Percentiles rank a stretch among this genome's conserved stretches.
These are phyloP conservation scores for Komagataella pastoris DNA, from an alignment of 805 yeast species.

Conservation along the genomic window DNA sequence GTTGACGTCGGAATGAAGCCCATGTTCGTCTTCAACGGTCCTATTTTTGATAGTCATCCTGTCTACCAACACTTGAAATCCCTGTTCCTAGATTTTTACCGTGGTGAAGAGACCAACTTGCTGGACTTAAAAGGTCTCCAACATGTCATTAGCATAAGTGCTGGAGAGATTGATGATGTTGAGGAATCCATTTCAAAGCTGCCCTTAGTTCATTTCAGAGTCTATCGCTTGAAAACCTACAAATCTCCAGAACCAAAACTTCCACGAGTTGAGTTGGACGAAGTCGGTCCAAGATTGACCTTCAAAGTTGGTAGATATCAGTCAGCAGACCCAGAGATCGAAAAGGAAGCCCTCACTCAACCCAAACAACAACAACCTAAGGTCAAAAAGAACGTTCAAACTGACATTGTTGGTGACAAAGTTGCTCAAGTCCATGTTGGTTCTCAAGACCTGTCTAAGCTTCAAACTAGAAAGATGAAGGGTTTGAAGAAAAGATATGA, in stretches of 20 bases:
- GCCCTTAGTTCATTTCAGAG: slow-evolving; percentile 83
- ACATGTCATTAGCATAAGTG: slow-evolving; percentile 72
- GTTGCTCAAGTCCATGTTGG: slow-evolving; percentile 94
- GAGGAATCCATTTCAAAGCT: slow-evolving; percentile 40
- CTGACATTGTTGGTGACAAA: slow-evolving; percentile 90
- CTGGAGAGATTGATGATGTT: slow-evolving; percentile 67
- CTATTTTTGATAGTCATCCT: slow-evolving; percentile 83
- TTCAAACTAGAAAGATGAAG: slow-evolving; percentile 98
- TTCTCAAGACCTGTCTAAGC: slow-evolving; percentile 76
- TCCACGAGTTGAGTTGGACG: slow-evolving; percentile 90
- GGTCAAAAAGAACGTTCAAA: slow-evolving; percentile 78
- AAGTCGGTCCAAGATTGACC: slow-evolving; percentile 91
- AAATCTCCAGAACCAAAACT: slow-evolving; percentile 69
- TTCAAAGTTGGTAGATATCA: slow-evolving; percentile 83
- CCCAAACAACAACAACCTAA: slow-evolving; percentile 75
- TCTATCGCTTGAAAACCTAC: slow-evolving; percentile 71
- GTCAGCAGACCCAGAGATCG: slow-evolving; percentile 73
- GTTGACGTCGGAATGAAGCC: slow-evolving; percentile 88
- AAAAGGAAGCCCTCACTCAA: slow-evolving; percentile 73
- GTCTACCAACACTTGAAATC: slow-evolving; percentile 78
- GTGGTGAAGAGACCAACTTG: slow-evolving; percentile 68
- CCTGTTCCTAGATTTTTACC: slow-evolving; percentile 78
- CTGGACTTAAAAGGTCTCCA: slow-evolving; percentile 95
- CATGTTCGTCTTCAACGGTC: slow-evolving; percentile 86
- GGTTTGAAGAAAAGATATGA: slow-evolving; percentile 85